A percentile compares a stretch with the other conserved stretches of the same genome.
These are phyloP conservation scores for Colletotrichum tamarilloi DNA, from an alignment of 2,329 filamentous ascomycete species.

Conservation along the genomic window DNA sequence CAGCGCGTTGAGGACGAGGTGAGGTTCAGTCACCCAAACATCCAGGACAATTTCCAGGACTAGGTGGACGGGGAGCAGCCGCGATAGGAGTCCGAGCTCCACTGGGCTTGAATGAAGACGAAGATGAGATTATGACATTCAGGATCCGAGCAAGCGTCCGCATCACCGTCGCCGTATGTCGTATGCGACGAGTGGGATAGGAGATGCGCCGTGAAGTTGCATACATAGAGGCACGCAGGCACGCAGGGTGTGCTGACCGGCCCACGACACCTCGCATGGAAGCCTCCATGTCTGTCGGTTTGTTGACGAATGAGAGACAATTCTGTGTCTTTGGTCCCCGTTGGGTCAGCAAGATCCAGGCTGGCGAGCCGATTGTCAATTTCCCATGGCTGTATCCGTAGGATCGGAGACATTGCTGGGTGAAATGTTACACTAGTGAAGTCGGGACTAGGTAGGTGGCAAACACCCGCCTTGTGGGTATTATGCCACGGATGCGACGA, in stretches of 20 bases:
- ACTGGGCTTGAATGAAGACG: background rate
- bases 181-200: background rate
- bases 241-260: background rate
- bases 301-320: background rate
- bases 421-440: background rate
- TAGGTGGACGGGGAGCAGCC: background rate
- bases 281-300: background rate
- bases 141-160: background rate
- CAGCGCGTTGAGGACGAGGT: background rate
- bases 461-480: background rate
- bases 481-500: background rate
- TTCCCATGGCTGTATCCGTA: background rate
- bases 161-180: background rate
- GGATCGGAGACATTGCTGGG: constrained; percentile 8
- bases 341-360: background rate
- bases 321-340: background rate
- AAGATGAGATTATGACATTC: background rate
- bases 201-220: background rate
- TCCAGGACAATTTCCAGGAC: background rate
- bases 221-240: background rate
- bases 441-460: background rate
- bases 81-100: background rate
- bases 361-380: background rate
- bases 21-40: constrained; percentile 6
- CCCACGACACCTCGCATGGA: background rate